Conservation (phyloP, 371 early-diverging fungal species). For the Apophysomyces variabilis region DNA sequence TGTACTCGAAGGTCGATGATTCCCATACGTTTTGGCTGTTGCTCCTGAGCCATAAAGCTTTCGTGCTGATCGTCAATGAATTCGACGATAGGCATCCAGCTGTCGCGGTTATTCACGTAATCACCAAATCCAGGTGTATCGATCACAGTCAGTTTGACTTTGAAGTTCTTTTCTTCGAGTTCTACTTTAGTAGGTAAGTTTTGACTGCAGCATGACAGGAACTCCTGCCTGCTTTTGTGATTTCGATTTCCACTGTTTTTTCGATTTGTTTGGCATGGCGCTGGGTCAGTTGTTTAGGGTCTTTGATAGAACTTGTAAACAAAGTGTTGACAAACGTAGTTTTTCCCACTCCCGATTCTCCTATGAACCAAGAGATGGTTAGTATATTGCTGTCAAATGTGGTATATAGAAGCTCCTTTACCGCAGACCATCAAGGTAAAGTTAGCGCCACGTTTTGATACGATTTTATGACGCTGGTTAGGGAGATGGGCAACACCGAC, state of each 20-base stretch:
- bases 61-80: constrained; percentile 97
- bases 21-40: constrained; percentile 58
- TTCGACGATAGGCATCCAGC: constrained; percentile 76
- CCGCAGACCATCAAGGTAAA: constrained; percentile 98
- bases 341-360: constrained; percentile 67
- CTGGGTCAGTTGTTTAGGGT: constrained; percentile 58
- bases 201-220: too few species aligned
- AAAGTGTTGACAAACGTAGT: constrained; percentile 89
- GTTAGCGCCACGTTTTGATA: constrained; percentile 87
- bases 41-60: constrained; percentile 82
- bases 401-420: constrained; percentile 26
- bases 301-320: constrained; percentile 71
- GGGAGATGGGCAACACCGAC: constrained; percentile 98
- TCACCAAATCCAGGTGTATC: constrained; percentile 95
- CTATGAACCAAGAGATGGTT: constrained; percentile 11
- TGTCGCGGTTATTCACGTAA: constrained; percentile 76
- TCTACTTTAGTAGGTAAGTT: constrained; percentile 49
- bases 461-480: constrained; percentile 96
- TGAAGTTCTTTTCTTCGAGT: constrained; percentile 96
- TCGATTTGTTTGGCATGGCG: constrained; percentile 65
- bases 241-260: constrained; percentile 84
- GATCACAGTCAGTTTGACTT: constrained; percentile 89
- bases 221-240: constrained; percentile 30
- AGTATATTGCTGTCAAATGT: not conserved
- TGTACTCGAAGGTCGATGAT: constrained; percentile 81